These are phyloP conservation scores for Pharnaceum exiguum DNA, from an alignment of 148 eudicot species.

Conservation along the genomic window DNA sequence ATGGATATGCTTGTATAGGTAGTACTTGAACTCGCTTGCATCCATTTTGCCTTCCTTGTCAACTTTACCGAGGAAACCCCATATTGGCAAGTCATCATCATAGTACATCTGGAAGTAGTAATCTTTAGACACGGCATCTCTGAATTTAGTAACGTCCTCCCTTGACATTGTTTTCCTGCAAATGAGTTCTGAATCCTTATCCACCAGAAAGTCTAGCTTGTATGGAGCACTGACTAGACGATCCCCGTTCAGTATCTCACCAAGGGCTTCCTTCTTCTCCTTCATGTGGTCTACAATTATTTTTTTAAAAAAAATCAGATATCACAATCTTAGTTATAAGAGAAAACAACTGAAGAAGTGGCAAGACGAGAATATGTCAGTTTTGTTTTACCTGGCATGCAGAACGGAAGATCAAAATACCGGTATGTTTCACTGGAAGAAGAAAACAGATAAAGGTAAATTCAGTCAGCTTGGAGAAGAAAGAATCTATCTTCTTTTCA, in stretches of 20 bases:
- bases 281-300: conserved; percentile 40
- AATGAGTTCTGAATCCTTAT: conserved; percentile 51
- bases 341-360: background rate
- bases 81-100: conserved; percentile 68
- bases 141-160: conserved; percentile 50
- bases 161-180: conserved; percentile 49
- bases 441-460: conserved; percentile 9
- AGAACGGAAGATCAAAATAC: conserved; percentile 68
- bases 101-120: conserved; percentile 77
- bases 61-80: conserved; percentile 66
- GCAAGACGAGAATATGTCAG: background rate
- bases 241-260: conserved; percentile 69
- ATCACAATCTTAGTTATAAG: background rate
- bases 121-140: conserved; percentile 63
- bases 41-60: conserved; percentile 57
- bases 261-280: conserved; percentile 73
- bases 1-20: conserved; percentile 56
- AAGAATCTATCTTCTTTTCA: background rate
- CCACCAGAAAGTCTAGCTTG: conserved; percentile 52
- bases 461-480: background rate
- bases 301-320: background rate
- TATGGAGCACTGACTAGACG: conserved; percentile 70
- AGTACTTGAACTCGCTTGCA: conserved; percentile 49
- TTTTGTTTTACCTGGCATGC: conserved; percentile 43
- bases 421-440: conserved; percentile 63